Base-by-base conservation (phyloP, 139 green algal genomes). In the Gonium pectorale region DNA sequence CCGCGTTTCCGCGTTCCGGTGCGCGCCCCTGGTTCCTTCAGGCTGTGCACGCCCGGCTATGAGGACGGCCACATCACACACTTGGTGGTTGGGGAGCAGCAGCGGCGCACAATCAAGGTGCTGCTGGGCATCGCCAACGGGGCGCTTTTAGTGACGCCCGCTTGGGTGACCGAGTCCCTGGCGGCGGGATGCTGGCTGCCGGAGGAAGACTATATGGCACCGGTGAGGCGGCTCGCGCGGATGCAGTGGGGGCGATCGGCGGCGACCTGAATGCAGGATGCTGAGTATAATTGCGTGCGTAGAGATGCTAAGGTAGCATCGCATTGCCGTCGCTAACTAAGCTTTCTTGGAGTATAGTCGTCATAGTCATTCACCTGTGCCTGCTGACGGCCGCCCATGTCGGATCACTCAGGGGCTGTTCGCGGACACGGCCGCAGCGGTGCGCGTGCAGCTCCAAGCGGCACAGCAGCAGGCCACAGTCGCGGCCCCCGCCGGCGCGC, bases 121-220 rank as follows among this genome's bases (percentile, higher is more conserved):
- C 84, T 95, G 79, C 74, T 95, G 78, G 92, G 88, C 0, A 87
- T 96, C 22, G 91, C 92, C 31, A 89, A 89, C 52, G 93, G 93
- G 8, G 92, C 93, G 0, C 64, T 72, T 49, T 81, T 96, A 72
- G 49, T 96, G 21, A 26, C 44, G 27, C 92, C 93, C 22, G 68
- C 89, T 22, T 96, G 93, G 93, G 46, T 96, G 11, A 87, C 83
- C 4, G 91, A 88, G 0, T 93, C 86, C 0, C 27, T 94, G 73
- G 89, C 91, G 37, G 90, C 87, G 26, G 92, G 92, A 26, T 19
- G 44, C 11, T 96, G 93, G 93, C 79, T 94, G 79, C 89, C 91
- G 26, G 73, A 88, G 19, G 91, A 91, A 31, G 59, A 74, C 17
- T 85, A 72, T 49, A 31, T n/a, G 35, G 40, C 35, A 22, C 43